Conservation (phyloP, 148 eudicot genomes). For the Pharnaceum exiguum region DNA sequence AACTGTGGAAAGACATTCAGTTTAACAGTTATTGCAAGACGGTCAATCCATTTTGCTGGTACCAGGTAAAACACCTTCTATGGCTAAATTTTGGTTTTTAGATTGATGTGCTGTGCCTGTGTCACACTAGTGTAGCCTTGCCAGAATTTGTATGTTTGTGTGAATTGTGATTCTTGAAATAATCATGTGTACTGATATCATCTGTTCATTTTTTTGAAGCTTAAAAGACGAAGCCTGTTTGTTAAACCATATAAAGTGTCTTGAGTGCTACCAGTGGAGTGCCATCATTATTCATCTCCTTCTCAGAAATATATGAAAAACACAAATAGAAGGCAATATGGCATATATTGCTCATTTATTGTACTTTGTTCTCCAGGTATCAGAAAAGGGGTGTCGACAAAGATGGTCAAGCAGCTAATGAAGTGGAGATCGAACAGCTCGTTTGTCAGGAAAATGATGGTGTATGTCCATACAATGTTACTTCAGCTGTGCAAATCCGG, state of each 20-base stretch:
- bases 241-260: too few species aligned
- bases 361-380: constrained; percentile 38
- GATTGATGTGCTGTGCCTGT: neutral
- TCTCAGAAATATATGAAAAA: neutral
- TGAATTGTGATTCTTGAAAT: too few species aligned
- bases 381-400: constrained; percentile 84
- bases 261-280: too few species aligned
- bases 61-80: constrained; percentile 47
- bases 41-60: constrained; percentile 84
- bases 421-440: constrained; percentile 94
- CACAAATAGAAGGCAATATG: neutral
- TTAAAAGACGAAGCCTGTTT: too few species aligned
- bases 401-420: constrained; percentile 91
- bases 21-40: constrained; percentile 72
- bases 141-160: neutral
- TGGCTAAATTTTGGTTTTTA: neutral
- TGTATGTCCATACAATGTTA: constrained; percentile 35
- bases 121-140: neutral
- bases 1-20: constrained; percentile 47
- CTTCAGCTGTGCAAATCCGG: constrained; percentile 81
- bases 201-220: too few species aligned
- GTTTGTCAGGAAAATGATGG: constrained; percentile 53
- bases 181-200: too few species aligned
- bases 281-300: neutral
- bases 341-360: neutral